Base-by-base conservation (phyloP, 768 basidiomycete genomes). In the Boletus patriciae region DNA sequence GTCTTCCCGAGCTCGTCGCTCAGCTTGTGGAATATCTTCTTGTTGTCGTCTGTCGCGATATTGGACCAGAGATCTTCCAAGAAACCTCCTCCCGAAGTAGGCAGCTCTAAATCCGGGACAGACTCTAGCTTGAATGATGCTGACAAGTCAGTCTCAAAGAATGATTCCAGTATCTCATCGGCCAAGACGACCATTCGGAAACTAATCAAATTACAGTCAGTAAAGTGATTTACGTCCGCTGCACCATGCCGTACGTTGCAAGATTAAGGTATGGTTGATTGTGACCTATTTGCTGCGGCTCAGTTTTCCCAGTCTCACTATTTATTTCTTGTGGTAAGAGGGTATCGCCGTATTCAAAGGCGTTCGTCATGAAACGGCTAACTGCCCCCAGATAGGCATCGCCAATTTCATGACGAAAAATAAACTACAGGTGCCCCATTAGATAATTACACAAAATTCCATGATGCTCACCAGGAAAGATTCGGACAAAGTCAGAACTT, bases 171-270 rank as follows among this genome's bases (percentile, higher is more conserved):
- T 27, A 98, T 80, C 70, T 98, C 95, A 62, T 98, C 97, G 1
- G 96, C 95, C 10, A 99, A 80, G 6, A 99, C 90, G 40, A 98
- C 96, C 97, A 98, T 99, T 8, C 97, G 87, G 85, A 99, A 99
- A 9, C 92, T 92, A 62, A 16, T 29, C 25, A 8, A 27, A 55
- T 37, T n/a, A 16, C 16, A 43, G 18, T 66, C 31, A 59, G 50
- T 52, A 47, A 67, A 46, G 46, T 50, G 25, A 49, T 45, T 43
- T n/a, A 9, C 21, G 15, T 38, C 41, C 19, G 15, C 12, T 49
- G 21, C 19, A 25, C 16, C 25, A 27, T 31, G 40, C 65, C 85
- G 50, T 70, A 90, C 84, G 92, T 94, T 36, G 90, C 88, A 49
- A 94, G 83, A 72, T 94, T 95, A 50, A 98, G 86, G 70, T 97